Percentiles rank a stretch among this genome's conserved stretches.
These are phyloP conservation scores for Clarkia xantiana DNA, from an alignment of 345 rosid species.

Conservation along the genomic window DNA sequence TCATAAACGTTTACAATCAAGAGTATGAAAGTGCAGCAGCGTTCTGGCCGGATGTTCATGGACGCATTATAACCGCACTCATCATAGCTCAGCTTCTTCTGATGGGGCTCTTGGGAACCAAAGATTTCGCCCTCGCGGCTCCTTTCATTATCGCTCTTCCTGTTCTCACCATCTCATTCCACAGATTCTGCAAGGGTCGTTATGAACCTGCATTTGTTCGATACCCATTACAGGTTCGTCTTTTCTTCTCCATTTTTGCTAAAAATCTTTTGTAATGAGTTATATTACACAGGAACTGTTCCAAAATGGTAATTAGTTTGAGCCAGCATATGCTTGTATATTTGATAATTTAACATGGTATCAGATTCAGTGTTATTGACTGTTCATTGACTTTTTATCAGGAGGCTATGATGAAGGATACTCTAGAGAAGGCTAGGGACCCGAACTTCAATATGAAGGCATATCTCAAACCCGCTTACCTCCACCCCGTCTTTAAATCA, in stretches of 20 bases:
- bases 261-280: too few relatives aligned
- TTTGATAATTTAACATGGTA: too few relatives aligned
- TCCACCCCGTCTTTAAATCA: slow-evolving; percentile 59
- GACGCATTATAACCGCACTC: slow-evolving; percentile 50
- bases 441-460: slow-evolving; percentile 59
- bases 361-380: not conserved
- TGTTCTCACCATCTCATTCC: slow-evolving; percentile 57
- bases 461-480: slow-evolving; percentile 62
- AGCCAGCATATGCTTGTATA: too few relatives aligned
- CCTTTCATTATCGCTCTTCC: slow-evolving; percentile 69
- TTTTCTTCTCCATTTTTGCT: too few relatives aligned
- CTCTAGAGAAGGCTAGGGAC: slow-evolving; percentile 64
- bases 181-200: slow-evolving; percentile 58
- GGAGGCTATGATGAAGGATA: slow-evolving; percentile 97
- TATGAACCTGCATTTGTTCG: slow-evolving; percentile 63
- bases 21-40: slow-evolving; percentile 83
- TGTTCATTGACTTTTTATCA: slow-evolving; percentile 9
- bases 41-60: slow-evolving; percentile 95
- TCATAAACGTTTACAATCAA: slow-evolving; percentile 86
- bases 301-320: too few relatives aligned
- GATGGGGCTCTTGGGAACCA: slow-evolving; percentile 60
- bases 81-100: slow-evolving; percentile 66
- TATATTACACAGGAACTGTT: too few relatives aligned
- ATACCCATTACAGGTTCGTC: slow-evolving; percentile 60
- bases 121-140: slow-evolving; percentile 40